phyloP scores from a whole-genome alignment of 1,284 basidiomycete species.

The Inonotus hispidus region DNA sequence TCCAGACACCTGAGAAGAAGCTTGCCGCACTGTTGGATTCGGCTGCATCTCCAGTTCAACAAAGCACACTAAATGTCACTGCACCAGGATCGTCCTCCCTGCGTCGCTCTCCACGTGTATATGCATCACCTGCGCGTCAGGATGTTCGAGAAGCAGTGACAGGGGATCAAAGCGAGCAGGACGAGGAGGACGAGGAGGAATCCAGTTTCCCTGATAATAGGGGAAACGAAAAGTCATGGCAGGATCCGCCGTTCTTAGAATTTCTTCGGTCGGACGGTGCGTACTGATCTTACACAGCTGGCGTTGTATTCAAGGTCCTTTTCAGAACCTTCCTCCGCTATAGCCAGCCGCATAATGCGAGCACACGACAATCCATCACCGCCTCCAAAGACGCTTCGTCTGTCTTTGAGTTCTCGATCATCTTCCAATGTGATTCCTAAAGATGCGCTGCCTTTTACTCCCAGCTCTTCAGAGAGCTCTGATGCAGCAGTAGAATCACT shows the following conservation, averaged over 20 bases:
- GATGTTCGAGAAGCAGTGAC: conserved; percentile 18
- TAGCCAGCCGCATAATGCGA: conserved; percentile 57
- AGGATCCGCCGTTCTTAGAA: conserved; percentile 7
- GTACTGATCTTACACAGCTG: not conserved
- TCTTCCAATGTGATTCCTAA: conserved; percentile 6
- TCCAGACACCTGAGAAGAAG: conserved; percentile 51
- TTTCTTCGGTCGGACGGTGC: conserved; percentile 15
- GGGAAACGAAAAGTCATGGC: conserved; percentile 2
- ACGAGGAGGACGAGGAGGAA: conserved; percentile 27
- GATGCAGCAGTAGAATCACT: conserved; percentile 6
- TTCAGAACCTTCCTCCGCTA: conserved; percentile 57
- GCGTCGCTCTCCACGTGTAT: conserved; percentile 49
- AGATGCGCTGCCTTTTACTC: conserved; percentile 1
- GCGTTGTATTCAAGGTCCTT: not conserved
- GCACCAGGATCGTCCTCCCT: conserved; percentile 29
- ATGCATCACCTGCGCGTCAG: conserved; percentile 25
- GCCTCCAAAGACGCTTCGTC: conserved; percentile 40
- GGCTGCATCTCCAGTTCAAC: conserved; percentile 25
- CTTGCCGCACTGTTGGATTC: conserved; percentile 31
- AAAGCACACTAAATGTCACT: conserved; percentile 23
- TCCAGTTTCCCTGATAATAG: not conserved
- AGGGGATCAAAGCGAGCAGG: conserved; percentile 24
- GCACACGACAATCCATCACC: conserved; percentile 73
- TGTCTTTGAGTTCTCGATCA: conserved; percentile 8
- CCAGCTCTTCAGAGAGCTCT: conserved; percentile 6